A percentile compares a stretch with the other conserved stretches of the same genome.
Evolutionary conservation across 805 yeast genomes (phyloP).

Genomic region (Candida xyloterini): DNA sequence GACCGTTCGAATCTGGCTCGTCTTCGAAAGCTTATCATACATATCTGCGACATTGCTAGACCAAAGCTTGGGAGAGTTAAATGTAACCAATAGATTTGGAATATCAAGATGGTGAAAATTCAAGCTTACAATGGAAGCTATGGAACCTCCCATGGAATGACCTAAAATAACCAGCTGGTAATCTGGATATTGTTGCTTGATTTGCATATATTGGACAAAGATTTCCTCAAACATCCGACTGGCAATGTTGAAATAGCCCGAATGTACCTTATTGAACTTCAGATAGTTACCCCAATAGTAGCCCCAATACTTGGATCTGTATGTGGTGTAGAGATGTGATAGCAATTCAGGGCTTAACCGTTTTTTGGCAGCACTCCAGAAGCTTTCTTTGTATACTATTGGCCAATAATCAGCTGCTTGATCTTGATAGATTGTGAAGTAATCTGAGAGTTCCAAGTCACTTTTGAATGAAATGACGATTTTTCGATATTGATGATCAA

Average conservation of each 20-base stretch:
- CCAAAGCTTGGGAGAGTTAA: constrained; percentile 24
- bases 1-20: constrained; percentile 12
- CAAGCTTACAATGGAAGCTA: constrained; percentile 19
- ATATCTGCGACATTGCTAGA: constrained; percentile 18
- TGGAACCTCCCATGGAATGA: constrained; percentile 26
- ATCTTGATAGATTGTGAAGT: constrained; percentile 20
- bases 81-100: constrained; percentile 16
- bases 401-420: constrained; percentile 20
- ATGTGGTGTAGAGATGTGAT: constrained; percentile 8
- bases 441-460: constrained; percentile 20
- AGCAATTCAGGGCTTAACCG: background rate
- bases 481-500: constrained; percentile 19
- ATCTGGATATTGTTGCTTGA: constrained; percentile 12
- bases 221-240: constrained; percentile 21
- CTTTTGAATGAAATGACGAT: constrained; percentile 20
- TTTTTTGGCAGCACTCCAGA: constrained; percentile 17
- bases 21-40: constrained; percentile 19
- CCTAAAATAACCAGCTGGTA: constrained; percentile 17
- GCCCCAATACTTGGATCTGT: constrained; percentile 16
- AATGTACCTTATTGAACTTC: constrained; percentile 18
- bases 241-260: constrained; percentile 21
- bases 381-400: constrained; percentile 14
- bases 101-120: constrained; percentile 18
- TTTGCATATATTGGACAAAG: constrained; percentile 13
- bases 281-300: constrained; percentile 18